Conservation (phyloP, 495 filamentous ascomycete genomes). For the Hyaloscypha variabilis region DNA sequence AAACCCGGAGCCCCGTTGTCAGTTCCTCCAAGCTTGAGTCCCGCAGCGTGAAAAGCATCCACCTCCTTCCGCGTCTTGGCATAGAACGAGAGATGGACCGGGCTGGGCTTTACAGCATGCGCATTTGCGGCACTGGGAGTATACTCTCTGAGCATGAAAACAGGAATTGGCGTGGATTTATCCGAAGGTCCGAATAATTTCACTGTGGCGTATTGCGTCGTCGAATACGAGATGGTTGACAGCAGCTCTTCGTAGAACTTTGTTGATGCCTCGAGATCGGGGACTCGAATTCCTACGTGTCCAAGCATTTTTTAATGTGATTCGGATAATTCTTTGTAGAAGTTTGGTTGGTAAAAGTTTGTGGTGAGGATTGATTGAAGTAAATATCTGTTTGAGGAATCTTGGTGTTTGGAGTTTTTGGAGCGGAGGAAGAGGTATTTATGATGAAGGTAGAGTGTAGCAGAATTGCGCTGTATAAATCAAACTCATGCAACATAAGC, state of each 20-base stretch:
- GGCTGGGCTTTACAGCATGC: background rate
- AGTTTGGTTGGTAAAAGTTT: background rate
- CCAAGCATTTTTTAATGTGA: background rate
- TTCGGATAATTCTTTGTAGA: background rate
- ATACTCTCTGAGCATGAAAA: conserved; percentile 3
- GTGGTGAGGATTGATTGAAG: background rate
- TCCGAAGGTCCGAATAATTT: background rate
- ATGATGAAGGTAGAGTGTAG: background rate
- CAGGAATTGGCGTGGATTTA: background rate
- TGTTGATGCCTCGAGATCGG: background rate
- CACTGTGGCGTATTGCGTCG: background rate
- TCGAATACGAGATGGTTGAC: background rate
- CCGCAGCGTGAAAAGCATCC: background rate
- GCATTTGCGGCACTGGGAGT: background rate
- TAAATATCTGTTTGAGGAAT: background rate
- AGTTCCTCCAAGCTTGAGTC: background rate
- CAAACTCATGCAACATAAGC: background rate
- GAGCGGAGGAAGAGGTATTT: background rate
- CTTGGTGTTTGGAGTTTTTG: background rate
- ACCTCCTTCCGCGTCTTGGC: conserved; percentile 5
- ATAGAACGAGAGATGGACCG: conserved; percentile 6
- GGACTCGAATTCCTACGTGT: conserved; percentile 4
- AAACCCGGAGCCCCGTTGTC: background rate
- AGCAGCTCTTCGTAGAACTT: background rate
- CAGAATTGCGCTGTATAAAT: background rate